These are phyloP conservation scores for Aspergillus ochraceoroseus DNA, from an alignment of 2,329 filamentous ascomycete genomes.

Conservation along the genomic window DNA sequence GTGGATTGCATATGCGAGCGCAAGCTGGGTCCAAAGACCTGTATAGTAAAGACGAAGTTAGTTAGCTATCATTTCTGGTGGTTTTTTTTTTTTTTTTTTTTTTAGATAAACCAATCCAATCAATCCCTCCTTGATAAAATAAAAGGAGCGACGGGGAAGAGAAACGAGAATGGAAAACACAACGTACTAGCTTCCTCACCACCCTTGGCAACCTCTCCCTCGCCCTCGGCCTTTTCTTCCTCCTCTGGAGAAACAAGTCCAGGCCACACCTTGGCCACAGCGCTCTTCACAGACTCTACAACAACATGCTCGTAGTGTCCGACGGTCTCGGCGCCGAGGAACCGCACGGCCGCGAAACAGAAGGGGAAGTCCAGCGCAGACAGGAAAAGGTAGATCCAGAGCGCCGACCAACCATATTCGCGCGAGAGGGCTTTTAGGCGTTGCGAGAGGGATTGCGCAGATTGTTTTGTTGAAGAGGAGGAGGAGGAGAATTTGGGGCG, in stretches of 20 bases:
- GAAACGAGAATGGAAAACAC: neutral
- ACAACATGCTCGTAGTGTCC: constrained; percentile 52
- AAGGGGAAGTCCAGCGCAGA: constrained; percentile 89
- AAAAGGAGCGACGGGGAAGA: no score
- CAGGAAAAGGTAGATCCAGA: constrained; percentile 83
- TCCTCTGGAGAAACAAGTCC: constrained; percentile 19
- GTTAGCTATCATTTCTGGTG: no score
- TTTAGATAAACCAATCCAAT: no score
- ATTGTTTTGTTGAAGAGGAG: constrained; percentile 18
- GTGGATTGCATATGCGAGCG: constrained; percentile 92
- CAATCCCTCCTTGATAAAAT: neutral
- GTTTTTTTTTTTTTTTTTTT: no score
- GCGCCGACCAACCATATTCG: constrained; percentile 89
- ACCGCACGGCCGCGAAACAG: constrained; percentile 81
- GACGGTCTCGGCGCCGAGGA: constrained; percentile 79
- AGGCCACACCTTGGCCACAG: constrained; percentile 38
- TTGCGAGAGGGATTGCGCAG: constrained; percentile 56
- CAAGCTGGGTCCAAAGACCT: constrained; percentile 78
- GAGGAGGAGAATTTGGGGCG: constrained; percentile 15
- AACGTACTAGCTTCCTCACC: constrained; percentile 68
- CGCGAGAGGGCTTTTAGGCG: constrained; percentile 76
- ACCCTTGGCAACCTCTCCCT: constrained; percentile 37
- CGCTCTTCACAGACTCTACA: constrained; percentile 36
- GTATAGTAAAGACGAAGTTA: constrained; percentile 3
- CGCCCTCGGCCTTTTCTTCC: constrained; percentile 53